Base-by-base conservation (phyloP, 306 rosid species). In the Dryas drummondii region DNA sequence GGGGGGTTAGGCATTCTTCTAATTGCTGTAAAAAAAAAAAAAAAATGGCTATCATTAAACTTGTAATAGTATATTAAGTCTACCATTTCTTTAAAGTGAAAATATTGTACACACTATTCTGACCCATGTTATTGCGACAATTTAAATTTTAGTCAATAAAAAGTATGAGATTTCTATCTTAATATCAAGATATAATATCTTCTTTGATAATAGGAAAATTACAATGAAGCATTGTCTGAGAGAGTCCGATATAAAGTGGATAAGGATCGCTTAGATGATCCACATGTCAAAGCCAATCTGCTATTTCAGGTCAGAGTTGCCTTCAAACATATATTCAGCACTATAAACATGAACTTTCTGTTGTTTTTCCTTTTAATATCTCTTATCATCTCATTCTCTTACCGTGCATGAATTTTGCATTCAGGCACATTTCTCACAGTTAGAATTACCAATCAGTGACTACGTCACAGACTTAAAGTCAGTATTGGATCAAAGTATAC, bases 401-500 rank as follows among this genome's bases (percentile, higher is more conserved):
- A 61, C 72, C 71, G 9, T 57, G 15, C 52, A 52, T 70, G 6
- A 68, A 12, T 67, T 80, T 67, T 65, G 76, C 26, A 10, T 59
- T 52, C 94, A 94, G 96, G 97, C 91, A 80, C 97, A 94, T 87
- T 90, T 94, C 84, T 88, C 97, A 74, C 97, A 88, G 79, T 82
- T 91, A 87, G 98, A 91, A 80, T 78, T 94, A 60, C 97, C 97
- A 51, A 90, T 94, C 86, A 91, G 91, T 70, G 98, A 94, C 87
- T 94, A 91, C 79, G 70, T 90, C 67, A 94, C 96, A 1, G 98
- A 94, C 85, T 87, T 94, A 81, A 94, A 94, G 85, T 91, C 98
- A 0, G 94, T 94, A 80, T 79, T 94, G 80, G 98, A 94, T 86
- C 98, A 94, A 83, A 94, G 98, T 76, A 94, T 94, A 72, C 94